These are phyloP conservation scores for Echinochloa phyllopogon DNA, from an alignment of 176 grass and related monocot species.

Conservation along the genomic window DNA sequence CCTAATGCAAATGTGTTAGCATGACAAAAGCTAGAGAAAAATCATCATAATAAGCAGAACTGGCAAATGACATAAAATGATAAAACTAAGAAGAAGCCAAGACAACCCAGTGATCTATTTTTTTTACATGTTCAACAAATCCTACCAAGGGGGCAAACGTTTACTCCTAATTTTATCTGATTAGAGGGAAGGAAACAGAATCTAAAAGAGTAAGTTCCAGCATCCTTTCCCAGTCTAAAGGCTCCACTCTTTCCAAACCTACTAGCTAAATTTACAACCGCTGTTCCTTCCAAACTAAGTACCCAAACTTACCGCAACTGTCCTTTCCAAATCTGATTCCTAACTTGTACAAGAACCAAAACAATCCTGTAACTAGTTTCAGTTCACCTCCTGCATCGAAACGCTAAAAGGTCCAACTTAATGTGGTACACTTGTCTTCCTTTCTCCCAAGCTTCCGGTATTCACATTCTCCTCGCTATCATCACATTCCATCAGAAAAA, in stretches of 20 bases:
- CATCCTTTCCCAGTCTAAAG: background rate
- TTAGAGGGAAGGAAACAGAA: background rate
- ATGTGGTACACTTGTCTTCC: background rate
- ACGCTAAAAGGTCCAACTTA: background rate
- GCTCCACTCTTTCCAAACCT: background rate
- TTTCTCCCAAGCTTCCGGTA: background rate
- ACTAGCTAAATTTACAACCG: background rate
- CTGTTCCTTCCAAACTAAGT: background rate
- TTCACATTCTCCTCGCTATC: background rate
- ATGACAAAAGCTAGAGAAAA: background rate
- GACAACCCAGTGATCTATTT: background rate
- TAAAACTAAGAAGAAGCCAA: background rate
- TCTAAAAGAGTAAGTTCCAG: background rate
- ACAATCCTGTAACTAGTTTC: background rate
- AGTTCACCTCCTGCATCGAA: background rate
- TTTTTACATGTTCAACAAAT: background rate
- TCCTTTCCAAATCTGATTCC: background rate
- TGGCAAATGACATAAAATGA: background rate
- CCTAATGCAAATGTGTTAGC: background rate
- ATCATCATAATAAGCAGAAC: background rate
- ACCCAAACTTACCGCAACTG: background rate
- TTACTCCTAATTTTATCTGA: background rate
- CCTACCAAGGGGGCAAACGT: background rate
- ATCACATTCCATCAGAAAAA: background rate
- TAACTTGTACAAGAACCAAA: background rate